A percentile compares a stretch with the other conserved stretches of the same genome.
These are phyloP conservation scores for Cordyceps pruinosa DNA, from an alignment of 2,329 filamentous ascomycete genomes.

Conservation along the genomic window DNA sequence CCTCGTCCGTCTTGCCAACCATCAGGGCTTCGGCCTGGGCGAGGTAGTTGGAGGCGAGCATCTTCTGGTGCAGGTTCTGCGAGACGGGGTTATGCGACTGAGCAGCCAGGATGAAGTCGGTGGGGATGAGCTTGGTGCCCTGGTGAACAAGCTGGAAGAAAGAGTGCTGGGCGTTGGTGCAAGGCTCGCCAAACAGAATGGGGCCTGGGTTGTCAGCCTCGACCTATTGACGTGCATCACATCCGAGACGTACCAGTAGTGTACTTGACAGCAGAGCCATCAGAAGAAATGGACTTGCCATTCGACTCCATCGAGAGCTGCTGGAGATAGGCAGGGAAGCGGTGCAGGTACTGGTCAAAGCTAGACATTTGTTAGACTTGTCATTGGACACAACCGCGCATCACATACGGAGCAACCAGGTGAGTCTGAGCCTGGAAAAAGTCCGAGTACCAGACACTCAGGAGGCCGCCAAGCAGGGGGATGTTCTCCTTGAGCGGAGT, in stretches of 20 bases:
- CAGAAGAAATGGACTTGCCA: slow-evolving; percentile 91
- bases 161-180: slow-evolving; percentile 98
- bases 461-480: slow-evolving; percentile 79
- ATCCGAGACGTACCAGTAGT: slow-evolving; percentile 57
- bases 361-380: slow-evolving; percentile 33
- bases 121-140: slow-evolving; percentile 96
- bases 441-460: slow-evolving; percentile 98
- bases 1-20: slow-evolving; percentile 79
- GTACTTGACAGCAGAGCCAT: slow-evolving; percentile 88
- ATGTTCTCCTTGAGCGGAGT: slow-evolving; percentile 93
- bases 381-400: neutral
- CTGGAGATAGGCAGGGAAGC: slow-evolving; percentile 97
- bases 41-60: slow-evolving; percentile 89
- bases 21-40: slow-evolving; percentile 83
- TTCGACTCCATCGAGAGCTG: slow-evolving; percentile 99
- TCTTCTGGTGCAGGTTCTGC: slow-evolving; percentile 90
- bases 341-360: slow-evolving; percentile 98
- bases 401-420: slow-evolving; percentile 80
- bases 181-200: slow-evolving; percentile 95
- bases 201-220: slow-evolving; percentile 44
- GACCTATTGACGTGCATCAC: neutral
- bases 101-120: slow-evolving; percentile 95
- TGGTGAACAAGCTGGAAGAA: slow-evolving; percentile 99
- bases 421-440: slow-evolving; percentile 98
- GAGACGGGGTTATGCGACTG: slow-evolving; percentile 95